Evolutionary conservation across 768 basidiomycete species (phyloP).

Genomic region (Boletales sp.): DNA sequence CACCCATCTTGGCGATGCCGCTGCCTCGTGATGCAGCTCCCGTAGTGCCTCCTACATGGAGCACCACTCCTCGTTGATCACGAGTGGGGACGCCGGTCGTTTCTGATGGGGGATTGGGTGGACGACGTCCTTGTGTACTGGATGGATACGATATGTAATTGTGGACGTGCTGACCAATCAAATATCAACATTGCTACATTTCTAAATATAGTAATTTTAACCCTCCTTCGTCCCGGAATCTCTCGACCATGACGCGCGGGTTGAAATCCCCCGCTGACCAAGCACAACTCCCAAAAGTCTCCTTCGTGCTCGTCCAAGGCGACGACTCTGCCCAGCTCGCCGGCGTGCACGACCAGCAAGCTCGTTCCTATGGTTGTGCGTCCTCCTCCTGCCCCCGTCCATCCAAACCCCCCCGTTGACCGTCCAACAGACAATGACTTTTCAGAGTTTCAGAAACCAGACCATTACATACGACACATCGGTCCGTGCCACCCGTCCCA

Average conservation of each 20-base stretch:
- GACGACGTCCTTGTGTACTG: no score
- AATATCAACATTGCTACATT: constrained; percentile 6
- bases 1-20: constrained; percentile 1
- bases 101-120: constrained; percentile 13
- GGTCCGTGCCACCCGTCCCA: constrained; percentile 43
- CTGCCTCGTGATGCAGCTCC: constrained; percentile 13
- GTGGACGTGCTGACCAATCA: no score
- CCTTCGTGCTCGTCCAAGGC: constrained; percentile 63
- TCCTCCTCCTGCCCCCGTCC: no score
- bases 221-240: no score
- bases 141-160: constrained; percentile 21
- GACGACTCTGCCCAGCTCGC: constrained; percentile 56
- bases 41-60: neutral
- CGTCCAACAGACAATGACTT: constrained; percentile 69
- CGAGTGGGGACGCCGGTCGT: constrained; percentile 23
- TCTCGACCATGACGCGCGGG: constrained; percentile 41
- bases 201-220: constrained; percentile 16
- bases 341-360: constrained; percentile 61
- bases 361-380: constrained; percentile 73
- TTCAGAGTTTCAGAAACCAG: constrained; percentile 69
- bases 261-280: constrained; percentile 35
- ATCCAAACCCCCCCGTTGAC: no score
- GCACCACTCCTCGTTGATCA: constrained; percentile 10
- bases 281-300: constrained; percentile 56
- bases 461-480: constrained; percentile 88